These are phyloP conservation scores for Ormosia semicastrata DNA, from an alignment of 306 rosid species.

Conservation along the genomic window DNA sequence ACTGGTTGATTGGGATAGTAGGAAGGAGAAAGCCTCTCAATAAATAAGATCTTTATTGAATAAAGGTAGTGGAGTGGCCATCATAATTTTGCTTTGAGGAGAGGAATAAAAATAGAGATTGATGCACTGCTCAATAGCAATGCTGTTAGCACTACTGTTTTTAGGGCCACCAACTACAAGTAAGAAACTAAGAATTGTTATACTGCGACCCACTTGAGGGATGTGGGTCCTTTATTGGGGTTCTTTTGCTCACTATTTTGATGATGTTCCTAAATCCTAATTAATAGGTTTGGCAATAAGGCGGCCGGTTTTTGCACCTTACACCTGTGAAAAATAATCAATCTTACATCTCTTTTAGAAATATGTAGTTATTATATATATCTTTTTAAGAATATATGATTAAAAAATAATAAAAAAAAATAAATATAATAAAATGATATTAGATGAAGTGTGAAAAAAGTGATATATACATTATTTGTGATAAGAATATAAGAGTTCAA, in stretches of 20 bases:
- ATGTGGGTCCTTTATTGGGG: conserved; percentile 33
- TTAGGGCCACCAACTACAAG: conserved; percentile 25
- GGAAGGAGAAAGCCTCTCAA: neutral
- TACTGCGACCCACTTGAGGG: conserved; percentile 12
- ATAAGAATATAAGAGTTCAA: no score
- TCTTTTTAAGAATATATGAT: no score
- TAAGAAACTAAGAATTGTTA: neutral
- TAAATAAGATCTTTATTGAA: neutral
- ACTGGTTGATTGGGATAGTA: conserved; percentile 25
- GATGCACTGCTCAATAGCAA: conserved; percentile 23
- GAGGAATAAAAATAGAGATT: neutral
- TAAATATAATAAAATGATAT: no score
- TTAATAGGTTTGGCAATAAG: no score
- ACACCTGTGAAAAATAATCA: no score
- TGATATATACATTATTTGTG: no score
- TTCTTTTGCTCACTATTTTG: conserved; percentile 25
- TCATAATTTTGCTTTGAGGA: neutral
- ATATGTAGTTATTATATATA: no score
- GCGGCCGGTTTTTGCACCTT: no score
- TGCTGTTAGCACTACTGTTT: neutral
- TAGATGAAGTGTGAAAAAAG: no score
- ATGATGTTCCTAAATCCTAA: neutral
- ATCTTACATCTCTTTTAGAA: no score
- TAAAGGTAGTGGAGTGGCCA: conserved; percentile 25
- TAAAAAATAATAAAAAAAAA: no score